A percentile compares a stretch with the other conserved stretches of the same genome.
These are phyloP conservation scores for Castanea mollissima DNA, from an alignment of 306 rosid genomes.

Conservation along the genomic window DNA sequence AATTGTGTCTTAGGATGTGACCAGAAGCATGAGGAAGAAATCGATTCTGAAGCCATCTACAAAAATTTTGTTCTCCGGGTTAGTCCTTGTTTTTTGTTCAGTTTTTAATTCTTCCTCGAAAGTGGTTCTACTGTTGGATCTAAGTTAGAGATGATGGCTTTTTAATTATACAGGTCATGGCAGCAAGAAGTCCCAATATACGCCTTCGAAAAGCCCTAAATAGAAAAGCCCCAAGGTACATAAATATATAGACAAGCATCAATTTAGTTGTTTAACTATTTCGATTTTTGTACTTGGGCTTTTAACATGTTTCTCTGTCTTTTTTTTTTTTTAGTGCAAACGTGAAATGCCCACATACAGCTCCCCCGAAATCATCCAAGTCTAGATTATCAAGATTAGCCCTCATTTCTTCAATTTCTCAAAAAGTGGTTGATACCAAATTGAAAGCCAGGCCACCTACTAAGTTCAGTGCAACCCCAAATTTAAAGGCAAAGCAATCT, in stretches of 20 bases:
- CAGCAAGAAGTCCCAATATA: slow-evolving; percentile 93
- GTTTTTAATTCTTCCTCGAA: slow-evolving; percentile 5
- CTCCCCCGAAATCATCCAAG: slow-evolving; percentile 70
- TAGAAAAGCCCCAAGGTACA: slow-evolving; percentile 51
- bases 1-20: slow-evolving; percentile 68
- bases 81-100: slow-evolving; percentile 1
- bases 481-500: slow-evolving; percentile 54
- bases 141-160: slow-evolving; percentile 5
- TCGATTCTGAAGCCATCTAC: slow-evolving; percentile 71
- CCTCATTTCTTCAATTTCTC: slow-evolving; percentile 61
- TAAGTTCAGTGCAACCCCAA: slow-evolving; percentile 60
- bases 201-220: slow-evolving; percentile 51
- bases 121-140: background rate
- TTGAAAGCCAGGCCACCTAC: slow-evolving; percentile 38
- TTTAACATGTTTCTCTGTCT: background rate
- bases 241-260: background rate
- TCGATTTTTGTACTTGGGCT: background rate
- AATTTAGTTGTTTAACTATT: background rate
- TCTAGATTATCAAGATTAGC: slow-evolving; percentile 74
- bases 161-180: slow-evolving; percentile 70
- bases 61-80: slow-evolving; percentile 87
- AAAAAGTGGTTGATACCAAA: slow-evolving; percentile 34
- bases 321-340: slow-evolving; percentile 35
- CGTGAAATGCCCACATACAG: slow-evolving; percentile 78
- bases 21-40: slow-evolving; percentile 72